A percentile compares a stretch with the other conserved stretches of the same genome.
These are phyloP conservation scores for Peronospora destructor DNA, from an alignment of 352 stramenopile species.

Conservation along the genomic window DNA sequence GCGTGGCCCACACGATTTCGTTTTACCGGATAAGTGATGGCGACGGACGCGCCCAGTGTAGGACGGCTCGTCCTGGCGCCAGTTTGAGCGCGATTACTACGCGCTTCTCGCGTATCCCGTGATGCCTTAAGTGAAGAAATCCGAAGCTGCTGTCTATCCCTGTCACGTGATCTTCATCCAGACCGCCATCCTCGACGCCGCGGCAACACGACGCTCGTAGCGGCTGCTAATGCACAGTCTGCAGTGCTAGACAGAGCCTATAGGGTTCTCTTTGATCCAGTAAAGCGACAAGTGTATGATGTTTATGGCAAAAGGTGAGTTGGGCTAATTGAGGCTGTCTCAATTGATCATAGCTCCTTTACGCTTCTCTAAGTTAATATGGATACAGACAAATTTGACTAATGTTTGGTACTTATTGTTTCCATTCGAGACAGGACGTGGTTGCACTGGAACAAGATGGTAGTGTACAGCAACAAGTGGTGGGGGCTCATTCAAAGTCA, in stretches of 20 bases:
- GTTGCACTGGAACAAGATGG: slow-evolving; percentile 57
- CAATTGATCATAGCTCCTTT: background rate
- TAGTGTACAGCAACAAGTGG: slow-evolving; percentile 22
- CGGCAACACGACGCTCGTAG: slow-evolving; percentile 42
- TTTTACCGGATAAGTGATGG: background rate
- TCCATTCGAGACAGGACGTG: slow-evolving; percentile 29
- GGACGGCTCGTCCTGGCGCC: slow-evolving; percentile 38
- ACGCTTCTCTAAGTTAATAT: slow-evolving; percentile 6
- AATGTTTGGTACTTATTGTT: background rate
- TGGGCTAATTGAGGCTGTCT: background rate
- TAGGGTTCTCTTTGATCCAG: slow-evolving; percentile 68
- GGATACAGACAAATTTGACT: background rate
- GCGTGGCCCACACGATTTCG: too few species aligned
- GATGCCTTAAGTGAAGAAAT: slow-evolving; percentile 58
- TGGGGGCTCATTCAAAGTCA: slow-evolving; percentile 44
- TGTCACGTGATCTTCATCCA: slow-evolving; percentile 82
- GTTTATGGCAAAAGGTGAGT: slow-evolving; percentile 58
- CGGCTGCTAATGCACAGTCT: slow-evolving; percentile 70
- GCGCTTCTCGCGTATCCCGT: slow-evolving; percentile 57
- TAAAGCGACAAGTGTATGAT: slow-evolving; percentile 67
- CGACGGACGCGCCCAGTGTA: background rate
- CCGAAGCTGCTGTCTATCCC: slow-evolving; percentile 50
- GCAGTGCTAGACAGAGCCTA: slow-evolving; percentile 73
- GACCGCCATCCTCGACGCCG: slow-evolving; percentile 42
- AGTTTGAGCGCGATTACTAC: slow-evolving; percentile 81